phyloP scores from a whole-genome alignment of 257 asterid genomes.

The Fraxinus anomala region DNA sequence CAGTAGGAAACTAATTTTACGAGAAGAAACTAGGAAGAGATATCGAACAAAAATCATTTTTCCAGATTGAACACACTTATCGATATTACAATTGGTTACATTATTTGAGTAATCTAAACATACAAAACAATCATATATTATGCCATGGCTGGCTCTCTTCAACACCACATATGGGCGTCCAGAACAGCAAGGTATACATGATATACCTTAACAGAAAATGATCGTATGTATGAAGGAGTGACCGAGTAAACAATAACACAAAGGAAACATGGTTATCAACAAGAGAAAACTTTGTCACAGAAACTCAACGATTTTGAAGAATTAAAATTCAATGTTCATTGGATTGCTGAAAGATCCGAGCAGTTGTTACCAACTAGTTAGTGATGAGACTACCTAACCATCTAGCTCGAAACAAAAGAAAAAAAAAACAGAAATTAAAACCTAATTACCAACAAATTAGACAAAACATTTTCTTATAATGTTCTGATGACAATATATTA shows the following conservation, averaged over 20 bases:
- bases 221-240: background rate
- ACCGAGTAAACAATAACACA: background rate
- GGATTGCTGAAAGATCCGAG: no score
- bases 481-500: no score
- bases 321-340: no score
- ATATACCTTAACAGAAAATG: background rate
- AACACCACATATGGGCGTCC: no score
- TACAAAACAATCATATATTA: background rate
- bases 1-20: no score
- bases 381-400: background rate
- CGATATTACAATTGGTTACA: no score
- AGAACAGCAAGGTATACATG: background rate
- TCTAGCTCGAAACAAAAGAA: background rate
- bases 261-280: background rate
- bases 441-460: no score
- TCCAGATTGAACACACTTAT: background rate
- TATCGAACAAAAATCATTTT: background rate
- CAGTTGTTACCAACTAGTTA: no score
- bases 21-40: no score
- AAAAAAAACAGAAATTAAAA: no score
- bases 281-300: background rate
- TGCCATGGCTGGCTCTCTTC: background rate
- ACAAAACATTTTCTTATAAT: no score
- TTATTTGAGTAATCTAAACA: background rate
- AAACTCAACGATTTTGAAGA: background rate